Percentiles rank a stretch among this genome's conserved stretches.
These are phyloP conservation scores for Acrodontium crateriforme DNA, from an alignment of 2,329 filamentous ascomycete species.

Conservation along the genomic window DNA sequence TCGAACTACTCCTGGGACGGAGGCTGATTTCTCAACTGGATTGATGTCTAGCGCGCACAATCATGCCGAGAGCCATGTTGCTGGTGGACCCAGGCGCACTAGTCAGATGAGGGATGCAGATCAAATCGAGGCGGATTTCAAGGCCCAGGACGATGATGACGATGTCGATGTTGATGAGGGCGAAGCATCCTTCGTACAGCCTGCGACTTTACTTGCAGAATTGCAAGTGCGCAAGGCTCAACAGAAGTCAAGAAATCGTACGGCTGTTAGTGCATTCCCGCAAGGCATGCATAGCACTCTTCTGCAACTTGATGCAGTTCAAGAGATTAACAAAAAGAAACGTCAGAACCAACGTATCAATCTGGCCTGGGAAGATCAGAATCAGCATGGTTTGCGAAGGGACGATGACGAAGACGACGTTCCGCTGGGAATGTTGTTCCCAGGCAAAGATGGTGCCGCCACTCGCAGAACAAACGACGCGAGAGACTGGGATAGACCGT, in stretches of 20 bases:
- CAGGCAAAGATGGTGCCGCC: conserved; percentile 41
- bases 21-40: conserved; percentile 8
- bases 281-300: conserved; percentile 84
- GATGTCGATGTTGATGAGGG: conserved; percentile 26
- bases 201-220: conserved; percentile 85
- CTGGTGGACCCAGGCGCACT: conserved; percentile 7
- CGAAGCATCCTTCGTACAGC: conserved; percentile 51
- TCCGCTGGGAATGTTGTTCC: conserved; percentile 69
- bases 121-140: conserved; percentile 30
- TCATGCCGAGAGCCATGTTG: conserved; percentile 15
- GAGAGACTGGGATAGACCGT: conserved; percentile 43
- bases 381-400: conserved; percentile 13
- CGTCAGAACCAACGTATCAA: conserved; percentile 65
- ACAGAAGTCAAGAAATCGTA: conserved; percentile 64
- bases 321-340: conserved; percentile 65
- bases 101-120: conserved; percentile 19
- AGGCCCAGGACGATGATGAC: conserved; percentile 33
- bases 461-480: conserved; percentile 29
- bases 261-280: conserved; percentile 47
- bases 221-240: conserved; percentile 83
- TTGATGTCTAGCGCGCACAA: conserved; percentile 17
- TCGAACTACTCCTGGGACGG: conserved; percentile 6
- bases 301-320: conserved; percentile 78
- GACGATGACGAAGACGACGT: conserved; percentile 65
- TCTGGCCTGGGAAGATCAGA: conserved; percentile 74